phyloP scores from a whole-genome alignment of 2,329 filamentous ascomycete genomes.

The Escovopsis sp. region DNA sequence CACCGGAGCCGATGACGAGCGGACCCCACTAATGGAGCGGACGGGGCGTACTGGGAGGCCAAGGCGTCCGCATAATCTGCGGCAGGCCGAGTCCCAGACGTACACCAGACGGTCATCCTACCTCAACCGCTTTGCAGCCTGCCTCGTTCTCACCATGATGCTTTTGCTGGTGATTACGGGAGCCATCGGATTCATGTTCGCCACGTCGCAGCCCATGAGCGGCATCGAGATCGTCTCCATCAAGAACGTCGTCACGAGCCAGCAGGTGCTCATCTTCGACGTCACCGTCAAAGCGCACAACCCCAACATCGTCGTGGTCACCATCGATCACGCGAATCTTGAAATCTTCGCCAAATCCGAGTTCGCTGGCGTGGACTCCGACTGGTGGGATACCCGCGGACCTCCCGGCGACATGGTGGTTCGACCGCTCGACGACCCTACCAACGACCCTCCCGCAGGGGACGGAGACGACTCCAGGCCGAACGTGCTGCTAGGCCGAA shows the following conservation, averaged over 20 bases:
- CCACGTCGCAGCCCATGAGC: conserved; percentile 73
- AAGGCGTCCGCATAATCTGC: conserved; percentile 41
- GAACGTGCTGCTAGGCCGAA: conserved; percentile 83
- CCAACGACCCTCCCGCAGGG: conserved; percentile 24
- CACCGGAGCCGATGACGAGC: conserved; percentile 69
- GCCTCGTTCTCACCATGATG: conserved; percentile 68
- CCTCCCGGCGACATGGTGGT: conserved; percentile 11
- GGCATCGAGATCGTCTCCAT: conserved; percentile 68
- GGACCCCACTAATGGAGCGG: conserved; percentile 62
- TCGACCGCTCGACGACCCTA: conserved; percentile 16
- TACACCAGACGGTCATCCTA: conserved; percentile 48
- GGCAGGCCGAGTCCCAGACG: conserved; percentile 60
- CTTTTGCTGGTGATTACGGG: conserved; percentile 70
- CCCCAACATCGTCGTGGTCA: conserved; percentile 80
- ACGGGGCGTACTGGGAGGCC: conserved; percentile 41
- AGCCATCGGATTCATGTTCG: conserved; percentile 76
- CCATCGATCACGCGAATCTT: conserved; percentile 72
- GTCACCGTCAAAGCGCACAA: conserved; percentile 78
- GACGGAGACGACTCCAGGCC: conserved; percentile 45
- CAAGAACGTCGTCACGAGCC: conserved; percentile 78
- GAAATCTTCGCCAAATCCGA: conserved; percentile 92
- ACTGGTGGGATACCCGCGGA: conserved; percentile 36
- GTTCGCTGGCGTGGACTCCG: conserved; percentile 56
- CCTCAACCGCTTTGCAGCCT: conserved; percentile 66
- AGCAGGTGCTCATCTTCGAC: conserved; percentile 92